Evolutionary conservation across 23 red algal genomes (phyloP), one percentile per base, ranked within the genome.

Genomic region (Gracilaria caudata): DNA sequence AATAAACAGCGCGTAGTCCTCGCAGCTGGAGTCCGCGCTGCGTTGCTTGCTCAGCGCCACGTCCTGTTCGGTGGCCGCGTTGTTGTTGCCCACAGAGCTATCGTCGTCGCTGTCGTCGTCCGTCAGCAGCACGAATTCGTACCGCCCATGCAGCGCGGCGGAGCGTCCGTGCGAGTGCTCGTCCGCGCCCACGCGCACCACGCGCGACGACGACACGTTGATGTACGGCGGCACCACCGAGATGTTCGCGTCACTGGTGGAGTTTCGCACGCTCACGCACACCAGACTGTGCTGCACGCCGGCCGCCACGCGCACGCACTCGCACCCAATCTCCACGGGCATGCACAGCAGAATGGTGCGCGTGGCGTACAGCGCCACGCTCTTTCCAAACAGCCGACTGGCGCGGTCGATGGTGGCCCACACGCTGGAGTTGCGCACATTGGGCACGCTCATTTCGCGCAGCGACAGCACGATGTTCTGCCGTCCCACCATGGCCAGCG

Each of bases 371-470:
- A 89, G 28, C 53, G 85, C 85, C 14, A 66, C 71, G 17, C 53
- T 38, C 72, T 79, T 78, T 12, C 71, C 85, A 54, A 89, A 89
- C 16, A 89, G 51, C 0, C 85, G 51, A 37, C 53, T 65, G 24
- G 85, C 85, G 49, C 72, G 51, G 24, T 89, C 85, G 72, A 89
- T 89, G 19, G 85, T 89, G n/a, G 85, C 85, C 85, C 85, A 89
- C 30, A 89, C 85, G 28, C 68, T 55, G 38, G 85, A 89, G 85
- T 89, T 89, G 2, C 60, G 35, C 71, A 54, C 30, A 38, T 78
- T 68, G 24, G 85, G 29, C 13, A 64, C 71, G 41, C n/a, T 32
- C 13, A 30, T 45, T 40, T 91, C 76, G 46, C 76, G 75, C 36
- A 91, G 43, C 12, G 57, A 72, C 16, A 82, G 36, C 32, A 71